Conservation (phyloP, 306 rosid species). For the Sechiopsis laciniata region DNA sequence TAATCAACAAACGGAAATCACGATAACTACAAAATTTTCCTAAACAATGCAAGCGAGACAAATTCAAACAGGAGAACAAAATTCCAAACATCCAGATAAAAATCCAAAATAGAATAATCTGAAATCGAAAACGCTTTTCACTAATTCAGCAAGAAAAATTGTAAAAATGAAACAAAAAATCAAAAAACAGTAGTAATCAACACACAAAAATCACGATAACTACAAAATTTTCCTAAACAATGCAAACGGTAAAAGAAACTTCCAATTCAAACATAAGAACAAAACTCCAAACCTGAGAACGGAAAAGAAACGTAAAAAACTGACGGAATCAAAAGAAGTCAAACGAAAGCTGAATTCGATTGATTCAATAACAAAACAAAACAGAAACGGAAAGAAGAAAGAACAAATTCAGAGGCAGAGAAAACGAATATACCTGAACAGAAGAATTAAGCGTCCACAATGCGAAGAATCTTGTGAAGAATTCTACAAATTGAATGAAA, state of each 20-base stretch:
- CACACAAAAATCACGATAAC: too few relatives aligned
- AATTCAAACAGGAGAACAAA: neutral
- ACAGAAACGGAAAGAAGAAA: neutral
- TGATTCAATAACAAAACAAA: neutral
- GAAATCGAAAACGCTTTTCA: too few relatives aligned
- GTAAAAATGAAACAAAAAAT: too few relatives aligned
- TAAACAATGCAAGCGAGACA: neutral
- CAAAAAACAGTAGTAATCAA: too few relatives aligned
- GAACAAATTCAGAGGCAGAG: neutral
- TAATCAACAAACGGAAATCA: neutral
- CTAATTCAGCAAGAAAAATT: too few relatives aligned
- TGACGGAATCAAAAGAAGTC: constrained; percentile 8
- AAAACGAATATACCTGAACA: neutral
- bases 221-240: too few relatives aligned
- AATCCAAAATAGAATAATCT: too few relatives aligned
- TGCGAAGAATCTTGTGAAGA: neutral
- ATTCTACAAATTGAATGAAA: neutral
- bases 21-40: neutral
- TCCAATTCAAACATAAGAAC: neutral
- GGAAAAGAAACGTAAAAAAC: too few relatives aligned
- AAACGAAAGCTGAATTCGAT: constrained; percentile 7
- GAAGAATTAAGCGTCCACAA: neutral
- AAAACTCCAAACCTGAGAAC: neutral
- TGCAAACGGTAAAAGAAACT: too few relatives aligned
- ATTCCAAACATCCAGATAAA: too few relatives aligned